Evolutionary conservation across 805 yeast genomes (phyloP), one percentile per base, ranked within the genome.

Genomic region (Metschnikowia gruessii): DNA sequence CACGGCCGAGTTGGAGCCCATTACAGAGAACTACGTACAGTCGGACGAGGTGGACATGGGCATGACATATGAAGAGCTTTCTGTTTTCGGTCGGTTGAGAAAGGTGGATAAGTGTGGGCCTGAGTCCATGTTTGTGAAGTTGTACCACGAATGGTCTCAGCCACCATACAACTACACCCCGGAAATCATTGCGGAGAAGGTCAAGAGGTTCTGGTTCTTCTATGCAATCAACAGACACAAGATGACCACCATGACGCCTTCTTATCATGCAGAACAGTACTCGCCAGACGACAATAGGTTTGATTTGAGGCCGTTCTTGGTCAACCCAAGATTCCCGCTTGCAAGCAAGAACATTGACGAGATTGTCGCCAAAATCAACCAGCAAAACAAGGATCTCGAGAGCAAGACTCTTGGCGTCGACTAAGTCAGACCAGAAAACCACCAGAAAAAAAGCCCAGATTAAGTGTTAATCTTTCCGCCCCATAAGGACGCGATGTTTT

Each of bases 31-130:
- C 46, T 92, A 94, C 58, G 95, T 92, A 13, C 99, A 94, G 66
- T 86, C 95, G 28, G 99, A 94, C 65, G 99, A 94, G 66, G 82
- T 80, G 12, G 99, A 94, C 62, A 94, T 94, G 99, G 99, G 99
- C 1, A 86, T 95, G 85, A 87, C 97, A 0, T 94, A 94, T 60
- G 95, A 91, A 54, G 99, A 94, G 62, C 76, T 94, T 49, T 85
- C 96, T 29, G 74, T 86, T 6, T 91, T 94, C 71, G 99, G 99
- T 12, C 77, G 86, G 49, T 75, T 94, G 51, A 79, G 99, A 54
- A 94, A 94, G 66, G 85, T 94, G 39, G 88, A 87, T 40, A 91
- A 91, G 68, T 87, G 96, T 68, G 99, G 99, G 0, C 99, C 99
- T 3, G 87, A 87, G 61, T 87, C 95, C 6, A 88, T 89, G 95